Conservation (phyloP, 129 eudicot genomes). For the Helichrysum umbraculigerum region DNA sequence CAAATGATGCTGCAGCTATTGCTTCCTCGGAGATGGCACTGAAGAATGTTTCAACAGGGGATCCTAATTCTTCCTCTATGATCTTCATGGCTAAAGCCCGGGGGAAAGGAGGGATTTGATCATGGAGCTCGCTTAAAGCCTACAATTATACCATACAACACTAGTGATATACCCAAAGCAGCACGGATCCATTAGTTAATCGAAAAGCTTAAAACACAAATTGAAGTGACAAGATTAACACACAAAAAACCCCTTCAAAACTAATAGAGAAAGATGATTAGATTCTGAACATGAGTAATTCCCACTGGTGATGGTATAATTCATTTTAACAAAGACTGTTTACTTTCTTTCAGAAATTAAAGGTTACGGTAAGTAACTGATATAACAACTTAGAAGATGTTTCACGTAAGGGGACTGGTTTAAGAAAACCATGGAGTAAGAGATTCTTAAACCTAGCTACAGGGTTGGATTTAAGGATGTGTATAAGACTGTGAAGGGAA, state of each 20-base stretch:
- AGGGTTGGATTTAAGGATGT: background rate
- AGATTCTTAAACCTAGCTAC: background rate
- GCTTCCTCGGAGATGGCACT: conserved; percentile 91
- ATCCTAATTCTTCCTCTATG: conserved; percentile 88
- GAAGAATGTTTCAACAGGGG: conserved; percentile 63
- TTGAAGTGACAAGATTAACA: conserved; percentile 4
- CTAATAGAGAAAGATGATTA: conserved; percentile 5
- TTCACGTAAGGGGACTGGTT: background rate
- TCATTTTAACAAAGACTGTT: background rate
- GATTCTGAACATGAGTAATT: conserved; percentile 17
- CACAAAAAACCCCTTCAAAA: background rate
- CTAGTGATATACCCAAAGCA: conserved; percentile 19
- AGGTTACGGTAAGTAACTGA: conserved; percentile 1
- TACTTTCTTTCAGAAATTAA: conserved; percentile 1
- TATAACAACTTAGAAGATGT: background rate
- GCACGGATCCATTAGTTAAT: conserved; percentile 11
- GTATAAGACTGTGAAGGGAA: background rate
- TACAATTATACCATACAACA: conserved; percentile 51
- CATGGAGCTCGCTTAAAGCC: conserved; percentile 95
- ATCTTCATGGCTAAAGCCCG: conserved; percentile 78
- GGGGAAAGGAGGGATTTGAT: conserved; percentile 95
- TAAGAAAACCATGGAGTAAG: background rate
- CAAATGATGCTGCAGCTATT: conserved; percentile 98
- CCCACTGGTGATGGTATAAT: background rate
- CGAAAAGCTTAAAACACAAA: conserved; percentile 3